Evolutionary conservation across 2,329 filamentous ascomycete genomes (phyloP).

Genomic region (Chaetomiaceae sp.): DNA sequence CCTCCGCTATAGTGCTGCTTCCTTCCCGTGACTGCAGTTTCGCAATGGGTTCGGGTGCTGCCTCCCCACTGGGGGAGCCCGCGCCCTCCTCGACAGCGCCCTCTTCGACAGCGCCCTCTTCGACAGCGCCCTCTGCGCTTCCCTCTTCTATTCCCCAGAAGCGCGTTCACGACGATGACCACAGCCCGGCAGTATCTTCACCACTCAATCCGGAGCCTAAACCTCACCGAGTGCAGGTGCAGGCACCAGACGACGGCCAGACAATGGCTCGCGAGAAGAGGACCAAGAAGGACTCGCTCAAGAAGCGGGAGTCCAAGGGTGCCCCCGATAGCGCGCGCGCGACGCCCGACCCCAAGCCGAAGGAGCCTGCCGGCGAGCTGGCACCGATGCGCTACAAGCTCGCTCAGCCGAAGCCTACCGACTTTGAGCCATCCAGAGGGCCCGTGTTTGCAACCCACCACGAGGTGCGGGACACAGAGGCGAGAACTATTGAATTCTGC

Average conservation of each 20-base stretch:
- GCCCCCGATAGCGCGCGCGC: conserved; percentile 45
- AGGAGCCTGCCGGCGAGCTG: conserved; percentile 39
- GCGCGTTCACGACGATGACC: conserved; percentile 60
- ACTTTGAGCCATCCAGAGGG: conserved; percentile 55
- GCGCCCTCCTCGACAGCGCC: conserved; percentile 15
- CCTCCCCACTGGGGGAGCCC: conserved; percentile 23
- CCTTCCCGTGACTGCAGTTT: background rate
- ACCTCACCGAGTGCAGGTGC: conserved; percentile 25
- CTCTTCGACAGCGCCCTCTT: no score
- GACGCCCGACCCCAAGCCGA: conserved; percentile 50
- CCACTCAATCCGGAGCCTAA: conserved; percentile 64
- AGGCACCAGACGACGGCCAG: conserved; percentile 30
- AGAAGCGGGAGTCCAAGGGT: conserved; percentile 61
- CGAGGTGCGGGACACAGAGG: conserved; percentile 43
- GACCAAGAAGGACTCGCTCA: conserved; percentile 59
- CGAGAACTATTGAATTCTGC: conserved; percentile 50
- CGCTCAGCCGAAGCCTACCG: conserved; percentile 54
- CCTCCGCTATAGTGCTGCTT: no score
- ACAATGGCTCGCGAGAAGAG: conserved; percentile 44
- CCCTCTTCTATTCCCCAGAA: conserved; percentile 56
- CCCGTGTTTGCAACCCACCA: conserved; percentile 53
- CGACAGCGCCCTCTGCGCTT: conserved; percentile 15
- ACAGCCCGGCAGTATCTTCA: conserved; percentile 65
- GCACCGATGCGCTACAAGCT: conserved; percentile 57
- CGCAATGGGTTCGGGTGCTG: conserved; percentile 23